Evolutionary conservation across 2,329 filamentous ascomycete genomes (phyloP).

Genomic region (Diatrype stigma): DNA sequence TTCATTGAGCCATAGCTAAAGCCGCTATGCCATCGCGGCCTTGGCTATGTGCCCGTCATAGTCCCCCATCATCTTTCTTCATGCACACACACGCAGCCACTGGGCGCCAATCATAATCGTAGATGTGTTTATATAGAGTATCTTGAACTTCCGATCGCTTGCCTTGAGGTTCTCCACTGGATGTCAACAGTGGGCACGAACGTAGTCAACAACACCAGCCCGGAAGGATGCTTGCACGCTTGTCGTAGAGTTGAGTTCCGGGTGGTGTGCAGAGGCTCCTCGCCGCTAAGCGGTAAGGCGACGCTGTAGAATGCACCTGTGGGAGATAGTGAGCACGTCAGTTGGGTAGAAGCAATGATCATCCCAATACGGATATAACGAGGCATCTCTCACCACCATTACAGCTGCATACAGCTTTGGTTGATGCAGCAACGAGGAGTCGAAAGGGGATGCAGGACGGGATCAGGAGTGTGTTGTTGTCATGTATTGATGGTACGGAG

Average conservation of each 20-base stretch:
- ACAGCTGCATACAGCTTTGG: background rate
- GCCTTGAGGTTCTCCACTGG: background rate
- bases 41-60: too few species aligned
- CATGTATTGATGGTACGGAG: background rate
- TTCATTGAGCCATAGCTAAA: too few species aligned
- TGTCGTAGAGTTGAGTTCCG: constrained; percentile 15
- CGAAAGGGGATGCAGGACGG: background rate
- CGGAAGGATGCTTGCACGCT: constrained; percentile 11
- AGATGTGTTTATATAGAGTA: too few species aligned
- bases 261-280: constrained; percentile 12
- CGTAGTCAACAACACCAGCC: constrained; percentile 5
- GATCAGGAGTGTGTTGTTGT: background rate
- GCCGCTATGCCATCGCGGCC: background rate
- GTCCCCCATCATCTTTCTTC: too few species aligned
- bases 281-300: constrained; percentile 10
- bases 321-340: background rate
- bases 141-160: too few species aligned
- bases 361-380: background rate
- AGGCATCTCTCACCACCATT: constrained; percentile 11
- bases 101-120: too few species aligned
- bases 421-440: background rate
- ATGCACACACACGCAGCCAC: too few species aligned
- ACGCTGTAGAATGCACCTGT: constrained; percentile 18
- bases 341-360: background rate
- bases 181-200: background rate